Evolutionary conservation across 2,329 filamentous ascomycete species (phyloP).

Genomic region (Apiospora aurea): DNA sequence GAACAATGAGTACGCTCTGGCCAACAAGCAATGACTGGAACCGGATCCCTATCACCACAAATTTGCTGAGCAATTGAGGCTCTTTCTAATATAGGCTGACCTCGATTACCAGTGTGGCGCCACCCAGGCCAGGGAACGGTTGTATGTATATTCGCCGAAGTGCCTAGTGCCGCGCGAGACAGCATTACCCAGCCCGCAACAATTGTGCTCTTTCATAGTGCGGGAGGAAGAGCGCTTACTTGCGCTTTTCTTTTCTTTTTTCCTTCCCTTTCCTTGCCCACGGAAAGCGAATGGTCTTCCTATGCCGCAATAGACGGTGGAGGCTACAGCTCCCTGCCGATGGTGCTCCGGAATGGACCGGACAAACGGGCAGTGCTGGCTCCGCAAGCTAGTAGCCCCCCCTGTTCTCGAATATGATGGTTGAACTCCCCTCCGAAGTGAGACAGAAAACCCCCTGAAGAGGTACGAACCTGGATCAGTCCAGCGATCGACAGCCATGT

Average conservation of each 20-base stretch:
- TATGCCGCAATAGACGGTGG: constrained; percentile 21
- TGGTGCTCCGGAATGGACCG: constrained; percentile 10
- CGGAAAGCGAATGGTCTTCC: neutral
- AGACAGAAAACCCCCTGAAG: constrained; percentile 15
- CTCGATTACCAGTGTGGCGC: neutral
- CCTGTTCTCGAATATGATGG: neutral
- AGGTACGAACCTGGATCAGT: constrained; percentile 20
- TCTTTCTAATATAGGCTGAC: constrained; percentile 5
- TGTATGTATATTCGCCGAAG: neutral
- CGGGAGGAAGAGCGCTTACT: neutral
- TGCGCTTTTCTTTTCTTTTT: neutral
- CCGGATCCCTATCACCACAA: neutral
- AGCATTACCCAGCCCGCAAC: neutral
- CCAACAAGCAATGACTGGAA: neutral
- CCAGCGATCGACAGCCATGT: constrained; percentile 35
- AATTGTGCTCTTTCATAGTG: neutral
- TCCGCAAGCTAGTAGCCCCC: neutral
- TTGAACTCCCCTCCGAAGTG: constrained; percentile 8
- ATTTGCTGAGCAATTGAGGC: neutral
- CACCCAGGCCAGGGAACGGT: neutral
- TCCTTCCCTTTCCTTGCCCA: neutral
- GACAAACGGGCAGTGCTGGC: constrained; percentile 19
- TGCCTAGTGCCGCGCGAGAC: neutral
- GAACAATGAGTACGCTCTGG: neutral
- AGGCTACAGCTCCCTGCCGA: constrained; percentile 18